These are phyloP conservation scores for Phytopythium montanum DNA, from an alignment of 352 stramenopile species.

Conservation along the genomic window DNA sequence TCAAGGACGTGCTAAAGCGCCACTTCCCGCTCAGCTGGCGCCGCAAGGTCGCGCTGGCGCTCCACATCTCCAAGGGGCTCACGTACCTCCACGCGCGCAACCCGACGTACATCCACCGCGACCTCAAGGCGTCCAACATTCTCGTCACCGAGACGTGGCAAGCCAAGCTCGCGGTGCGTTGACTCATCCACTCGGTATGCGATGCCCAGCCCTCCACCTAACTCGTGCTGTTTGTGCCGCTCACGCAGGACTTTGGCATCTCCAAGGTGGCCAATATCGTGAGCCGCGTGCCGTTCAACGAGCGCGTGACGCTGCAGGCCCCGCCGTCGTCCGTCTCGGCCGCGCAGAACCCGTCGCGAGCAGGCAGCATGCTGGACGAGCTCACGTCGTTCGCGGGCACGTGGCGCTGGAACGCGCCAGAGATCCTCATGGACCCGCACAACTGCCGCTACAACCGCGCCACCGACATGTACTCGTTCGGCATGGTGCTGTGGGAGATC, in stretches of 20 bases:
- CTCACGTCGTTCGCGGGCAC: slow-evolving; percentile 64
- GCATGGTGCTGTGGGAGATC: slow-evolving; percentile 76
- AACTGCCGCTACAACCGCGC: slow-evolving; percentile 59
- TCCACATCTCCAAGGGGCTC: slow-evolving; percentile 58
- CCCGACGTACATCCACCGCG: slow-evolving; percentile 70
- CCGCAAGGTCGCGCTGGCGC: slow-evolving; percentile 49
- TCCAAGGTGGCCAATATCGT: slow-evolving; percentile 47
- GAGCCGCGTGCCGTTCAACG: slow-evolving; percentile 33
- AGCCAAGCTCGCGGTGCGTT: slow-evolving; percentile 43
- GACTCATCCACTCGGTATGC: neutral
- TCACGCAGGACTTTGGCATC: slow-evolving; percentile 38
- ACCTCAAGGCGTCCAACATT: slow-evolving; percentile 75
- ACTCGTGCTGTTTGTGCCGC: neutral
- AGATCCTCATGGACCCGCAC: slow-evolving; percentile 61
- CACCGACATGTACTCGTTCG: slow-evolving; percentile 75
- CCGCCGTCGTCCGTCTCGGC: slow-evolving; percentile 14
- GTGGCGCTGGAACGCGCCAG: slow-evolving; percentile 68
- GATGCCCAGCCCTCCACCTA: neutral
- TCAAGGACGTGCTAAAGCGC: slow-evolving; percentile 70
- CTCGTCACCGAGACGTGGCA: slow-evolving; percentile 71
- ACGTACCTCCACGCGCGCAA: slow-evolving; percentile 72
- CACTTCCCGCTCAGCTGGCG: slow-evolving; percentile 55
- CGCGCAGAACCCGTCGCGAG: slow-evolving; percentile 19
- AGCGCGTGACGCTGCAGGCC: slow-evolving; percentile 25
- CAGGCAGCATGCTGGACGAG: slow-evolving; percentile 43